Evolutionary conservation across 768 basidiomycete genomes (phyloP).

Genomic region (Aureoboletus auriporus): DNA sequence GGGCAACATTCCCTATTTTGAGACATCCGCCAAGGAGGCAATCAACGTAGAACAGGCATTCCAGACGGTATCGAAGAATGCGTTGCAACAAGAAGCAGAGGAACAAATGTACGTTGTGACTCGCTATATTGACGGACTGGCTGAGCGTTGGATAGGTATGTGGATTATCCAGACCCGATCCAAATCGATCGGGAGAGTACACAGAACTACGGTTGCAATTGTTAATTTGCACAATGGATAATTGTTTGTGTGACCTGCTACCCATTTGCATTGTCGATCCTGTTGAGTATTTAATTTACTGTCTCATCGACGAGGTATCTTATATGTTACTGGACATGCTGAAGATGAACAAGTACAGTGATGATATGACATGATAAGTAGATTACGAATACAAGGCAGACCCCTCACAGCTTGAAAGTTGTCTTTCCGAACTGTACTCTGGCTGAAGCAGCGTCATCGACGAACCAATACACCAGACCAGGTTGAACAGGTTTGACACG

Average conservation of each 20-base stretch:
- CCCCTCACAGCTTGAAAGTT: constrained; percentile 48
- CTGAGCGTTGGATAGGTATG: constrained; percentile 59
- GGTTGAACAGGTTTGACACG: constrained; percentile 73
- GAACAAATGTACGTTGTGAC: constrained; percentile 73
- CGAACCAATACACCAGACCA: constrained; percentile 93
- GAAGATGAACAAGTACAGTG: background rate
- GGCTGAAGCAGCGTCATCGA: constrained; percentile 76
- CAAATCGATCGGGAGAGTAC: constrained; percentile 91
- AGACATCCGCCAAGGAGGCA: constrained; percentile 99
- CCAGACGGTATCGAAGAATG: constrained; percentile 99
- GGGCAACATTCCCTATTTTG: constrained; percentile 99
- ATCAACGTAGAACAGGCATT: constrained; percentile 99
- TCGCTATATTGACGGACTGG: constrained; percentile 8
- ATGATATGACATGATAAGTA: constrained; percentile 15
- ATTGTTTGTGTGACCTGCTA: constrained; percentile 30
- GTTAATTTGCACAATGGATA: constrained; percentile 44
- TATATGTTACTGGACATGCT: constrained; percentile 20
- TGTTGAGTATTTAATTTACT: constrained; percentile 35
- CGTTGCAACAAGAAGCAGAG: constrained; percentile 94
- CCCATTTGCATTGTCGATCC: constrained; percentile 22
- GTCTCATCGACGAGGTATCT: constrained; percentile 20
- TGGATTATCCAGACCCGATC: constrained; percentile 98
- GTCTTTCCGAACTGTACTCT: constrained; percentile 57
- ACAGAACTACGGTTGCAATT: constrained; percentile 91
- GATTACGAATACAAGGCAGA: constrained; percentile 14